These are phyloP conservation scores for Trypanosoma brucei DNA, from an alignment of 208 protist species.

Conservation along the genomic window DNA sequence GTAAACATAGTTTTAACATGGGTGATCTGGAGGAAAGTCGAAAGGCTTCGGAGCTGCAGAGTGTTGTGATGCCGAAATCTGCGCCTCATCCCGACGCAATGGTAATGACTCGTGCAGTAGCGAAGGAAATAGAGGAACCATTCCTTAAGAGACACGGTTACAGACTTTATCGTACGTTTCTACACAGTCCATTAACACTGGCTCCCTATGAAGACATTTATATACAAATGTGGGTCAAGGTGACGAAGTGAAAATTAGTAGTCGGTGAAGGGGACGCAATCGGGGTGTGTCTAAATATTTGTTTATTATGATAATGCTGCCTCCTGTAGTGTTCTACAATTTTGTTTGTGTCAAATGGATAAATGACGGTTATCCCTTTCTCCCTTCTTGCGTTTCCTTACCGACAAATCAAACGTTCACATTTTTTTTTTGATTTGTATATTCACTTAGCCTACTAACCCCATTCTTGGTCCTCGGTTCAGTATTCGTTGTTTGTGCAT, in stretches of 20 bases:
- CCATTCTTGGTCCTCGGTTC: too few species aligned
- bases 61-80: slow-evolving; percentile 13
- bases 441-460: too few species aligned
- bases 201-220: slow-evolving; percentile 41
- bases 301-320: too few species aligned
- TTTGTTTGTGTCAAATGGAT: too few species aligned
- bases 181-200: slow-evolving; percentile 38
- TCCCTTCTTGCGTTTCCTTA: too few species aligned
- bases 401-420: too few species aligned
- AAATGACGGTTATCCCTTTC: too few species aligned
- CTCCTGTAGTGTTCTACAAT: too few species aligned
- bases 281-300: too few species aligned
- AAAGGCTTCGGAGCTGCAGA: slow-evolving; percentile 13
- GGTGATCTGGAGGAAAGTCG: slow-evolving; percentile 5
- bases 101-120: slow-evolving; percentile 43
- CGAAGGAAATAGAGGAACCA: slow-evolving; percentile 19
- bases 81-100: slow-evolving; percentile 42
- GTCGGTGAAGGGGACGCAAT: background rate
- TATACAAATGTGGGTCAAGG: slow-evolving; percentile 54
- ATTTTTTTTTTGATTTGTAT: too few species aligned
- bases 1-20: slow-evolving; percentile 21
- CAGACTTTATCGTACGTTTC: slow-evolving; percentile 25
- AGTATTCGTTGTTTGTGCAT: too few species aligned
- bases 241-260: slow-evolving; percentile 1
- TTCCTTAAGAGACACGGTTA: slow-evolving; percentile 47